Evolutionary conservation across 345 rosid species (phyloP), one percentile per base, ranked within the genome.

Genomic region (Balakata baccata): DNA sequence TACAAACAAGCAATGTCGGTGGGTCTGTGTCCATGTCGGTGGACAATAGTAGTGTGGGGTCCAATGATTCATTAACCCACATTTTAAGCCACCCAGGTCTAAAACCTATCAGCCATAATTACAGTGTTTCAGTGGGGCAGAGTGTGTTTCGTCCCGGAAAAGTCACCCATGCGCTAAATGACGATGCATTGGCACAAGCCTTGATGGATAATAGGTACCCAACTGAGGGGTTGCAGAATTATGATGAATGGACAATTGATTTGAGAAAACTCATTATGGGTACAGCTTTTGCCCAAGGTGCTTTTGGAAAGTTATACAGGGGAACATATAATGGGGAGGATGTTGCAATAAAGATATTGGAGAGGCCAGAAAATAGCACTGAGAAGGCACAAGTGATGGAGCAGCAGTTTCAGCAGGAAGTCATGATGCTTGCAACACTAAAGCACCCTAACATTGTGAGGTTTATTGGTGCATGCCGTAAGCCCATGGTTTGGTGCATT

Each of bases 251-350:
- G 92, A 88, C 90, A 0, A 86, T 86, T 59, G 89, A 88, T 83
- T 74, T 88, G 76, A 84, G 86, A 71, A 88, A 81, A 58, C 92
- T 88, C 62, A 83, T 78, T 57, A 88, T 86, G 87, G 92, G 92
- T n/a, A 79, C 85, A 18, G 87, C 92, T 71, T 88, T 88, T 85
- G 92, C 92, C 4, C 90, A 88, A 81, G 92, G 90, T 38, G 90
- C 92, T 50, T 88, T 86, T 82, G 92, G 92, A 47, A 88, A 86
- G 78, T 75, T 88, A 37, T 88, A 88, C 50, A 76, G 84, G 76
- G 81, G 81, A 23, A 78, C 74, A 25, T 78, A 78, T 46, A 78
- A 68, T 45, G 77, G 81, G 47, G 81, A 78, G 64, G 77, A 78
- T 52, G 77, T 78, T 72, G 81, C 81, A 13, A 68, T 78, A 39